Base-by-base conservation (phyloP, 2,329 filamentous ascomycete species). In the Thelonectria discophora region DNA sequence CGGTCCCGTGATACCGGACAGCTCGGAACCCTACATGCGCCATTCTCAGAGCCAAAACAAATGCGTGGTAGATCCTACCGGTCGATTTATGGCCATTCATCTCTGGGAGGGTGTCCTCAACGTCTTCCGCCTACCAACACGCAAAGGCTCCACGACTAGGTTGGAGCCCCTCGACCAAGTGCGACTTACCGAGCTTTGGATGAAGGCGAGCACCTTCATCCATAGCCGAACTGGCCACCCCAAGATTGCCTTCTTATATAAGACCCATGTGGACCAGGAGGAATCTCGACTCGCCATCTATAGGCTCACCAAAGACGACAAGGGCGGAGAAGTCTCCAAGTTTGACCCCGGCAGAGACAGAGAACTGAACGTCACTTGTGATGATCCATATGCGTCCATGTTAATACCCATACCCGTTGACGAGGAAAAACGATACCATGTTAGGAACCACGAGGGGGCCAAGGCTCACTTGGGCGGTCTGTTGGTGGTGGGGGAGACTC, bases 21-120 rank as follows among this genome's bases (percentile, higher is more conserved):
- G 78, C 1, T 79, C 84, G 32, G 86, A 89, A 70, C 83, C 80
- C 39, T 83, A 87, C 63, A 86, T 89, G 84, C 82, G 92, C 54
- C 91, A 96, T 72, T 90, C 90, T 8, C 91, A 94, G 75, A 94
- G 91, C 61, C 90, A 91, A 68, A 92, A 96, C 76, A 85, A 91
- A 70, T 94, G 92, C 69, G 82, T 94, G 64, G 88, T 97, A 5
- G 94, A 98, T 74, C 93, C 93, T 0, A 90, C 89, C 0, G 89
- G 90, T 34, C 79, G 78, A 40, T 87, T 81, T 68, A 79, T 87
- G 78, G 83, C 80, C 9, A 81, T 87, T 75, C 81, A 87, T 62
- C 77, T 88, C 1, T 88, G 85, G 85, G 85, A 87, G 62, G 86
- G 86, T 12, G 82, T 88, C 21, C 69, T 88, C 59, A 85, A 83